Base-by-base conservation (phyloP, 73 alveolate genomes). In the Symbiodinium pilosum region DNA sequence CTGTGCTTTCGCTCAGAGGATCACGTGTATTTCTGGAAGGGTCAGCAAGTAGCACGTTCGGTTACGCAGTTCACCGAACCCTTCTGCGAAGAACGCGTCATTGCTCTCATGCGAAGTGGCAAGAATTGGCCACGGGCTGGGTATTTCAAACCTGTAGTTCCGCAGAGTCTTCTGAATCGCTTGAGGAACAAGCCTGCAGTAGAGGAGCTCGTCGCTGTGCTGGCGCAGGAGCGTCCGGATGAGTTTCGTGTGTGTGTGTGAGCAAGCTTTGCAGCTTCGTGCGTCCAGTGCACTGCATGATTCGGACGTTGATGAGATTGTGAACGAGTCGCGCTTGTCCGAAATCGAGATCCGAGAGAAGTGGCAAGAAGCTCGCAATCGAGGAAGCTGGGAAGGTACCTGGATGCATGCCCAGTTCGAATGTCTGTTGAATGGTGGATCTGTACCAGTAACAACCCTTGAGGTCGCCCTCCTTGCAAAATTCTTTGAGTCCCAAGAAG, bases 321-420 rank as follows among this genome's bases (percentile, higher is more conserved):
- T 56, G 34, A 56, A 26, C 9, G 32, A 56, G 20, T 4, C 68
- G 12, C 44, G 54, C 2, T 28, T 32, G 43, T 41, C 86, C 2
- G 47, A 12, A 5, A 41, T 30, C 7, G 39, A 56, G 21, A 88
- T 88, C 41, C 28, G 9, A 18, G 43, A 2, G 11, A 7, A 41
- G 51, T 88, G 95, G 95, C 43, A 43, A 1, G 12, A 24, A 24
- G 34, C 30, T 6, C 69, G 86, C 4, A 43, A 26, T 2, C 73
- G 2, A 5, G 95, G 73, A 28, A n/a, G 86, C 8, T 21, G 54
- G 14, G 44, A 28, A 56, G 95, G 95, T 18, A 88, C 86, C 2
- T 88, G 95, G 95, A 88, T 64, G 86, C 95, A 88, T 28, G 36
- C 71, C 11, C 52, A 75, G 1, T 59, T 38, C 44, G 87, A 88